Base-by-base conservation (phyloP, 768 basidiomycete species). In the Boletus fagicola region DNA sequence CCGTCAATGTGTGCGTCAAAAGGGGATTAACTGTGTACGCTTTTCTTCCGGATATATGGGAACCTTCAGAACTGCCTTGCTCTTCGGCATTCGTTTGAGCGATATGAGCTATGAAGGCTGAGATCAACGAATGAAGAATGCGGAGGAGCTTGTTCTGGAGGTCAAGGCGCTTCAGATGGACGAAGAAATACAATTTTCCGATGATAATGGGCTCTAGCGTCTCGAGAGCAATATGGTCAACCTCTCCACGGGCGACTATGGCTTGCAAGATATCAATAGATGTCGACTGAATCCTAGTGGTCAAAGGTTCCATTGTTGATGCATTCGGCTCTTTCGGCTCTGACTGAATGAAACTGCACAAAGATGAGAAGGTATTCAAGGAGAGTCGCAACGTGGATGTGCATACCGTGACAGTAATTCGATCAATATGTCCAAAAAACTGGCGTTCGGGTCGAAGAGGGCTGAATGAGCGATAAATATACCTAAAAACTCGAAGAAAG, bases 101-200 rank as follows among this genome's bases (percentile, higher is more conserved):
- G 59, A 54, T 68, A 50, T 57, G 68, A 28, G 77, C 60, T 1
- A 77, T 80, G 5, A 85, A 84, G 1, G 84, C 84, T 4, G 89
- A 87, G 42, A 94, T 85, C 33, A 94, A 75, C 0, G 91, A 88
- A 67, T 98, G 95, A 1, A 98, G 81, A 13, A 96, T 83, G 67
- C 94, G 93, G 4, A 98, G 81, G 49, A 96, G 81, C 69, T 94
- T 96, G 78, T 92, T 94, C 76, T 98, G 97, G 15, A 94, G 77
- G 65, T 96, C 90, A 40, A 94, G 81, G 36, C 86, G 80, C 39
- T 73, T 75, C 22, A 77, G 74, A 67, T 95, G 90, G 33, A 97
- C 76, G 46, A 80, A 86, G 48, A 82, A 77, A 69, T 84, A 94
- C 1, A 96, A 79, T 69, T 92, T 92, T 46, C 81, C 80, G 28